Base-by-base conservation (phyloP, 768 basidiomycete species). In the Rhizopogon rudus region DNA sequence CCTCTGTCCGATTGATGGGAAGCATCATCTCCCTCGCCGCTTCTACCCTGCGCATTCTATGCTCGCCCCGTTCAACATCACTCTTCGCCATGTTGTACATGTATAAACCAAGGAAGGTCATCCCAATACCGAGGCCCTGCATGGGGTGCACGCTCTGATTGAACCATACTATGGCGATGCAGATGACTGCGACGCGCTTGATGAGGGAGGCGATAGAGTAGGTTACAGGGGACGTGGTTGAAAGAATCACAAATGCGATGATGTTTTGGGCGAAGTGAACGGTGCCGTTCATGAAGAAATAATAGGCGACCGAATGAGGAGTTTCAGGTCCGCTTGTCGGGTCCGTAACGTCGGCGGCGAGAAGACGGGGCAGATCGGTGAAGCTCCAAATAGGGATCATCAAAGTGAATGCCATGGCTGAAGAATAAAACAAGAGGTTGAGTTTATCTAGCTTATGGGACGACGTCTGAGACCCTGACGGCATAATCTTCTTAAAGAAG, bases 401-500 rank as follows among this genome's bases (percentile, higher is more conserved):
- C 60, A 98, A 77, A 41, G 93, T 56, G 74, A 99, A 98, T 1
- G 97, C 97, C 79, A 92, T 88, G 54, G 91, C 78, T 2, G 92
- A 92, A 2, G 96, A 97, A 73, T 96, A 99, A 63, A 97, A 82
- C 25, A 99, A 76, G 9, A 99, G 78, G 72, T 98, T 98, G 64
- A 98, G 81, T 77, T 98, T 98, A 80, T 99, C 97, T 35, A 99
- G 81, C 71, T 93, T 93, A 67, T 88, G 88, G 3, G 81, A 71
- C 20, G 75, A 73, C 5, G 73, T 65, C 51, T 78, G 78, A 7
- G 81, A 77, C 44, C 66, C 63, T 22, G 75, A 69, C 2, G 97
- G 97, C 81, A 99, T 88, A 59, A 98, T 86, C 77, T 96, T 98
- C 75, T 99, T 99, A 81, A 96, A 98, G 71, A 95, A 97, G 63